A percentile compares a stretch with the other conserved stretches of the same genome.
These are phyloP conservation scores for Conticribra weissflogii DNA, from an alignment of 108 stramenopile genomes.

Conservation along the genomic window DNA sequence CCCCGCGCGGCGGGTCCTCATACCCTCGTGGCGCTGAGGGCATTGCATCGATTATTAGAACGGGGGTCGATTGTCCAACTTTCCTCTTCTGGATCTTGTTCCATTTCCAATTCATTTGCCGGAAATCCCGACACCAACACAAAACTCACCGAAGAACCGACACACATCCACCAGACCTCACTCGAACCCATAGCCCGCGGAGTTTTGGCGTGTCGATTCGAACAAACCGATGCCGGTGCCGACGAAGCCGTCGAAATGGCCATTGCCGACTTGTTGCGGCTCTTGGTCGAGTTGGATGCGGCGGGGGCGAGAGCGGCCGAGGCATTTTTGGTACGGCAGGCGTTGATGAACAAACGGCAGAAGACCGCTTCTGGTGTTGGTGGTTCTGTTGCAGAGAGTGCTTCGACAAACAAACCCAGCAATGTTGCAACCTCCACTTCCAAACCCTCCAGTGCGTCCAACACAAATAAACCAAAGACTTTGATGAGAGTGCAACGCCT, in stretches of 20 bases:
- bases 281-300: slow-evolving; percentile 60
- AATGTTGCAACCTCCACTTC: neutral
- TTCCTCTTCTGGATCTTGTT: no score
- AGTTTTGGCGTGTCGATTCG: slow-evolving; percentile 81
- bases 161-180: slow-evolving; percentile 9
- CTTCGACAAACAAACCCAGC: neutral
- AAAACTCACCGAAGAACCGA: no score
- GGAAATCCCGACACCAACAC: neutral
- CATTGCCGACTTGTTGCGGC: slow-evolving; percentile 78
- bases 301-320: slow-evolving; percentile 47
- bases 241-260: slow-evolving; percentile 94
- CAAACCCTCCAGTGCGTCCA: neutral
- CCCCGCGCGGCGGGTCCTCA: slow-evolving; percentile 89
- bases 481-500: slow-evolving; percentile 24
- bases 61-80: slow-evolving; percentile 49
- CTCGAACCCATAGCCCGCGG: slow-evolving; percentile 52
- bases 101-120: neutral
- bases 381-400: neutral
- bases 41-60: slow-evolving; percentile 74
- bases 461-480: slow-evolving; percentile 8
- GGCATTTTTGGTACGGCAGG: slow-evolving; percentile 26
- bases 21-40: slow-evolving; percentile 76
- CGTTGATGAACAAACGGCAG: slow-evolving; percentile 1
- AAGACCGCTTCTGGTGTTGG: neutral
- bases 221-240: slow-evolving; percentile 89